These are phyloP conservation scores for Tetragonia tetragonoides DNA, from an alignment of 148 eudicot genomes.

Conservation along the genomic window DNA sequence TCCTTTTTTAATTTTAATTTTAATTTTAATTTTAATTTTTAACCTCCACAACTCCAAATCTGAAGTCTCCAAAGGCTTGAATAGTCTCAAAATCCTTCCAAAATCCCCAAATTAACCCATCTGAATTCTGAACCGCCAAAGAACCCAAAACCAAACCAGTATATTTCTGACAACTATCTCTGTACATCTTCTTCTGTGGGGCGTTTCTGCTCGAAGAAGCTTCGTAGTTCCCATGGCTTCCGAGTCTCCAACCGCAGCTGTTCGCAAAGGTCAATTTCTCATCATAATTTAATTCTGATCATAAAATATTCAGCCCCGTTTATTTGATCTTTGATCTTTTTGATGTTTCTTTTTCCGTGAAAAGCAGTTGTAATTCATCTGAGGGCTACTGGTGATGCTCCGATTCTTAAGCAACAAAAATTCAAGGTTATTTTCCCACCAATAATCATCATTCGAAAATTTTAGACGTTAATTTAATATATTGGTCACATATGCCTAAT, in stretches of 20 bases:
- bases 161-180: not conserved
- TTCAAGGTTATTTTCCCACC: constrained; percentile 48
- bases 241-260: constrained; percentile 22
- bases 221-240: constrained; percentile 29
- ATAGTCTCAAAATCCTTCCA: too few species aligned
- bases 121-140: not conserved
- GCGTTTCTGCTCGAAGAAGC: not conserved
- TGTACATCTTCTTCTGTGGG: not conserved
- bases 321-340: too few species aligned
- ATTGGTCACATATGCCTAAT: not conserved
- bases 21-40: too few species aligned
- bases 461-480: not conserved
- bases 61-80: too few species aligned
- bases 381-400: constrained; percentile 94
- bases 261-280: constrained; percentile 27
- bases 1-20: too few species aligned
- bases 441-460: not conserved
- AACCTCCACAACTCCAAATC: too few species aligned
- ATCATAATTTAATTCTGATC: not conserved
- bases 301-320: too few species aligned
- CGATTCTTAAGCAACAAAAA: constrained; percentile 94
- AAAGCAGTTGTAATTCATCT: constrained; percentile 79
- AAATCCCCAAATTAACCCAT: not conserved
- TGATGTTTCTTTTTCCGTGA: not conserved
- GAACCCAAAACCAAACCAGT: not conserved